Evolutionary conservation across 306 rosid species (phyloP).

Genomic region (Clitoria ternatea): DNA sequence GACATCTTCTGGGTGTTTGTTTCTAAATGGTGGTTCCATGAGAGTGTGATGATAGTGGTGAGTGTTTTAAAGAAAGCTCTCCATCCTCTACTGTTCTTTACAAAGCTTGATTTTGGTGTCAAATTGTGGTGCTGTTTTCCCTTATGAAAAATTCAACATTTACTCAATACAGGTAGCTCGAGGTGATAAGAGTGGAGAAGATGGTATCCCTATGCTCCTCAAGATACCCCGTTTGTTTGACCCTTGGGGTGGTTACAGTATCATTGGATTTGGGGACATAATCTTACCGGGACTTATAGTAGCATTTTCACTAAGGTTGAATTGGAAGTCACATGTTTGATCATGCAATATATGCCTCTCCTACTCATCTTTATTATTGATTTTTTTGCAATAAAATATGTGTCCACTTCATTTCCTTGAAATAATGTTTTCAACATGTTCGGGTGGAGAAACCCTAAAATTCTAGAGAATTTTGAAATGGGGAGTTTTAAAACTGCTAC

Average conservation of each 20-base stretch:
- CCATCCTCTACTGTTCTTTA: neutral
- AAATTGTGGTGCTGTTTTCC: neutral
- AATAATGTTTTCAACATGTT: slow-evolving; percentile 11
- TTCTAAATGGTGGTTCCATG: slow-evolving; percentile 94
- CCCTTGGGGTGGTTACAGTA: slow-evolving; percentile 99
- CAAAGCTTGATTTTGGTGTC: slow-evolving; percentile 17
- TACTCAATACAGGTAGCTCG: slow-evolving; percentile 81
- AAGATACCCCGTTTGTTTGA: slow-evolving; percentile 96
- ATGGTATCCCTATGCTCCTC: slow-evolving; percentile 97
- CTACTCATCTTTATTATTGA: neutral
- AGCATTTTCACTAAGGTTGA: slow-evolving; percentile 90
- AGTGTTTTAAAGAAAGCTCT: slow-evolving; percentile 31
- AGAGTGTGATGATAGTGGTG: slow-evolving; percentile 99
- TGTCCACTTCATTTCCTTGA: neutral
- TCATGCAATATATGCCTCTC: neutral
- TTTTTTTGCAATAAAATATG: neutral
- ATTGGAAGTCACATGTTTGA: slow-evolving; percentile 21
- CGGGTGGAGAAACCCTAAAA: too few species aligned
- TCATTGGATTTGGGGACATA: slow-evolving; percentile 97
- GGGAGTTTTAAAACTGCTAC: too few species aligned
- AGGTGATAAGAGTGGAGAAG: slow-evolving; percentile 97
- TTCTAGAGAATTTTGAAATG: too few species aligned
- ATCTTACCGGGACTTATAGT: slow-evolving; percentile 93
- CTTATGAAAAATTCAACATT: neutral
- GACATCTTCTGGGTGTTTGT: slow-evolving; percentile 99